Conservation (phyloP, 208 protist genomes). For the Trypanosoma lewisi region DNA sequence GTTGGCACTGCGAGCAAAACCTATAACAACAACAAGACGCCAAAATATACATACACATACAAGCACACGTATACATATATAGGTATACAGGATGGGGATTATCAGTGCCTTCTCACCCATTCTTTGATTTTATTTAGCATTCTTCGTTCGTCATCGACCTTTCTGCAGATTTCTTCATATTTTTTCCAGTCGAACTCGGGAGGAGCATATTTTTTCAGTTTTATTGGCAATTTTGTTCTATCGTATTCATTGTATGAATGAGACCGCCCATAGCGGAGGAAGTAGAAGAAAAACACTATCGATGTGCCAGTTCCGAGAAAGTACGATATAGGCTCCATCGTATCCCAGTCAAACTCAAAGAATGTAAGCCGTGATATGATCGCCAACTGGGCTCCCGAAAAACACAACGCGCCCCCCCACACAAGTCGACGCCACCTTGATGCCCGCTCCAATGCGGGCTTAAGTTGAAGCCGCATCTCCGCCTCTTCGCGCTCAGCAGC, state of each 20-base stretch:
- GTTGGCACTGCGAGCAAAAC: background rate
- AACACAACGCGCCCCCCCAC: conserved; percentile 60
- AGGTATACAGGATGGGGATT: background rate
- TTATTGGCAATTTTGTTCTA: conserved; percentile 35
- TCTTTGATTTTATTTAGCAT: conserved; percentile 38
- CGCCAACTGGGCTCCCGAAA: conserved; percentile 64
- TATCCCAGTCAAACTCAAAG: conserved; percentile 89
- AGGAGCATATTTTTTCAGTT: conserved; percentile 61
- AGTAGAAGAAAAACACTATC: conserved; percentile 69
- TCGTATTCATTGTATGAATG: conserved; percentile 64
- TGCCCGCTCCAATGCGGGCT: conserved; percentile 46
- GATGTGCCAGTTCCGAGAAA: conserved; percentile 60
- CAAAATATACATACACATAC: conserved; percentile 9
- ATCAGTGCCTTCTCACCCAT: conserved; percentile 35
- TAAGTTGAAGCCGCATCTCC: conserved; percentile 35
- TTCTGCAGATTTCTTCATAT: conserved; percentile 44
- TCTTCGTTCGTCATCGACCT: conserved; percentile 40
- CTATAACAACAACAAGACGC: background rate
- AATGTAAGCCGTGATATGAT: conserved; percentile 84
- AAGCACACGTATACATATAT: conserved; percentile 1
- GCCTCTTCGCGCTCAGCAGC: conserved; percentile 33
- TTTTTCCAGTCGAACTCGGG: conserved; percentile 67
- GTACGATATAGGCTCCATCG: conserved; percentile 89
- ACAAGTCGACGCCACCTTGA: conserved; percentile 56
- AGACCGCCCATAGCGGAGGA: conserved; percentile 48